Evolutionary conservation across 139 green algal genomes (phyloP).

Genomic region (Chlamydomonas sp.): DNA sequence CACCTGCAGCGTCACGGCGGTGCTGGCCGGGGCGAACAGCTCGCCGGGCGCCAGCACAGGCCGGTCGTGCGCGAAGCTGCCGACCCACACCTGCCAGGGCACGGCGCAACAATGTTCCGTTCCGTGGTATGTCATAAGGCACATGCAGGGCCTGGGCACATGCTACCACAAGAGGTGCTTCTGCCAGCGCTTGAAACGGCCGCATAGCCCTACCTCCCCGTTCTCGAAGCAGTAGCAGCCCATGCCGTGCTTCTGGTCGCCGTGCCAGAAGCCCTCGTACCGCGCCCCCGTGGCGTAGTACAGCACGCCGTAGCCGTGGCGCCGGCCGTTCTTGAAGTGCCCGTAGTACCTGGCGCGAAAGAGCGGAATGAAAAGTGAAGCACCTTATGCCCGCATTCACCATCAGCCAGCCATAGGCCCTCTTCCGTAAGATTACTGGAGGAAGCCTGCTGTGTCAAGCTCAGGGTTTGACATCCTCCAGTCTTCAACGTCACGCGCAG

Average conservation of each 20-base stretch:
- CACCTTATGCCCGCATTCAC: not conserved
- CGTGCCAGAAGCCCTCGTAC: conserved; percentile 53
- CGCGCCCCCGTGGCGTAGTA: conserved; percentile 70
- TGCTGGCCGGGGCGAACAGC: conserved; percentile 43
- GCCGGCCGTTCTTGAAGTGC: conserved; percentile 65
- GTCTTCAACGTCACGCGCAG: too few species aligned
- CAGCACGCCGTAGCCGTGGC: conserved; percentile 67
- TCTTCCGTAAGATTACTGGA: not conserved
- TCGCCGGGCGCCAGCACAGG: conserved; percentile 47
- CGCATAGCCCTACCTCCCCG: conserved; percentile 17
- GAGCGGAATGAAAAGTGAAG: not conserved
- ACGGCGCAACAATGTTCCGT: conserved; percentile 51
- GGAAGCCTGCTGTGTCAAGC: too few species aligned
- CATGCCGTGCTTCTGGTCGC: conserved; percentile 52
- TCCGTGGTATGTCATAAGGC: conserved; percentile 29
- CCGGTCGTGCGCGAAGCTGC: conserved; percentile 65
- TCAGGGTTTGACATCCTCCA: too few species aligned
- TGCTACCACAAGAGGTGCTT: too few species aligned
- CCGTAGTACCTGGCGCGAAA: conserved; percentile 60
- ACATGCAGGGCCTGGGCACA: too few species aligned
- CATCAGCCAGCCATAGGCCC: not conserved
- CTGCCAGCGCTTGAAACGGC: too few species aligned
- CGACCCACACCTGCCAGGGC: conserved; percentile 55
- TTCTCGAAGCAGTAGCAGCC: conserved; percentile 61
- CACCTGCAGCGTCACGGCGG: conserved; percentile 40